Base-by-base conservation (phyloP, 2,329 filamentous ascomycete species). In the Trichoderma atrobrunneum region DNA sequence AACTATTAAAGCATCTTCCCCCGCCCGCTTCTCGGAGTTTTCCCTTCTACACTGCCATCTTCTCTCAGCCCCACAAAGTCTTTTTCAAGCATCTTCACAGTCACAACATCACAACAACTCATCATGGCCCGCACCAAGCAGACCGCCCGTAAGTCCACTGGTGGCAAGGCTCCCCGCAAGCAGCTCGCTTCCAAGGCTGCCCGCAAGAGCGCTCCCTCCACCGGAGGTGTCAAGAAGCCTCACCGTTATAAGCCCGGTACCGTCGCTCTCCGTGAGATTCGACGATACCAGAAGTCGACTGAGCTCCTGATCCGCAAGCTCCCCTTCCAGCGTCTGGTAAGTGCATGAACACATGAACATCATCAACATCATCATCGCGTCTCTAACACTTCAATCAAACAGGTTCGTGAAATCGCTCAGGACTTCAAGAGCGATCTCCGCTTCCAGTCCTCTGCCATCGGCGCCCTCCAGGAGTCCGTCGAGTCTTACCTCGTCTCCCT, bases 121-220 rank as follows among this genome's bases (percentile, higher is more conserved):
- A 82, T 80, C 85, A 90, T 90, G 88, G 88, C 88, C 78, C 88
- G 88, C 80, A 90, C 88, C 76, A 90, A 90, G 87, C 88, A 90
- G 82, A 90, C 87, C 79, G 89, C 89, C 80, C 88, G 90, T 82
- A 91, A 97, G 89, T 92, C 90, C 84, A 92, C 90, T 80, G 90
- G 90, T 90, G 90, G 90, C 88, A 92, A 92, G 88, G 90, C 90
- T 78, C 90, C 90, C 75, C 89, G 90, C 86, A 99, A 99, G 93
- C 95, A 98, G 91, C 94, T 98, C 82, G 95, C 95, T 80, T 97
- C 95, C 89, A 98, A 98, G 93, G 96, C 95, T 78, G 95, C 96
- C 81, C 95, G 96, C 88, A 99, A 99, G 92, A 94, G 92, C 80
- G 95, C 96, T 74, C 96, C 96, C 79, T 97, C 94, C 75, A 98